These are phyloP conservation scores for Ceratocystis variospora DNA, from an alignment of 2,329 filamentous ascomycete genomes.

Conservation along the genomic window DNA sequence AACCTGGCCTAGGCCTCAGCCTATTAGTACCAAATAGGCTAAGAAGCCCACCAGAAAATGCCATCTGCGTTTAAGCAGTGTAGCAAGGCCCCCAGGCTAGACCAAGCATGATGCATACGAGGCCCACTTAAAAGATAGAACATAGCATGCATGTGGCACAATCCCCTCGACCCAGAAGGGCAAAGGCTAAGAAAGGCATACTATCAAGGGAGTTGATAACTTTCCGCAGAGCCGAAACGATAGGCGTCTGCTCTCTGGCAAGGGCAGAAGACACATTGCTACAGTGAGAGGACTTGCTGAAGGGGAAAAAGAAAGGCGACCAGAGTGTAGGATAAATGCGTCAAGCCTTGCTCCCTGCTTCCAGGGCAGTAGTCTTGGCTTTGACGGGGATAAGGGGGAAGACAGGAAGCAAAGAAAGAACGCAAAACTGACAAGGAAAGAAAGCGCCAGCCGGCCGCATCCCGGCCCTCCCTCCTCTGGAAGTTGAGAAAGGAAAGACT, in stretches of 20 bases:
- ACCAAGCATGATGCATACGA: not conserved
- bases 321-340: too few relatives aligned
- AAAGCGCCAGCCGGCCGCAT: not conserved
- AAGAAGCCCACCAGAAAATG: not conserved
- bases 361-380: not conserved
- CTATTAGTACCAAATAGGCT: not conserved
- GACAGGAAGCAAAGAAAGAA: not conserved
- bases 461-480: too few relatives aligned
- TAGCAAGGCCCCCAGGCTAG: not conserved
- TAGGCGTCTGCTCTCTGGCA: too few relatives aligned
- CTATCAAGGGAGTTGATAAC: not conserved
- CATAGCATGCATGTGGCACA: not conserved
- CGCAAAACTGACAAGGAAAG: not conserved
- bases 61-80: slow-evolving; percentile 4
- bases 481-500: too few relatives aligned
- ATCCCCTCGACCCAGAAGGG: not conserved
- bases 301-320: too few relatives aligned
- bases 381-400: not conserved
- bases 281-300: too few relatives aligned
- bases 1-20: not conserved
- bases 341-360: too few relatives aligned
- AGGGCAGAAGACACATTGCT: too few relatives aligned
- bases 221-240: too few relatives aligned
- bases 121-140: not conserved
- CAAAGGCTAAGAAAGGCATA: not conserved